These are phyloP conservation scores for Saturnispora quitensis DNA, from an alignment of 805 yeast genomes.

Conservation along the genomic window DNA sequence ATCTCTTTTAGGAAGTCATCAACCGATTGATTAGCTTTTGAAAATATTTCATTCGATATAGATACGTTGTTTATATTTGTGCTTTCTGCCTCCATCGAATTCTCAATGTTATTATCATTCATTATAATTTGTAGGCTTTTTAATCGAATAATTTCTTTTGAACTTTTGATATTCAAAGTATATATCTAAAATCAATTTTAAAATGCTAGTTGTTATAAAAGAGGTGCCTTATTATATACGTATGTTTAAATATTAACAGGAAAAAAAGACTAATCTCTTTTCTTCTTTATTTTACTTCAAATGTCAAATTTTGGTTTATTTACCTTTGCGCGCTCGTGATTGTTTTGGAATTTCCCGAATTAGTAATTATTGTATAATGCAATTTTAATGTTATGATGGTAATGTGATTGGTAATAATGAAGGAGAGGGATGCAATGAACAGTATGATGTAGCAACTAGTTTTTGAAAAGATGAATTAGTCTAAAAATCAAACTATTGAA, in stretches of 20 bases:
- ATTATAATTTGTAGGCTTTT: background rate
- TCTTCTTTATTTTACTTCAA: background rate
- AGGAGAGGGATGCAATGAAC: background rate
- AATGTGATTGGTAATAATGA: background rate
- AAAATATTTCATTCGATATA: conserved; percentile 18
- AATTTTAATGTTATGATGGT: background rate
- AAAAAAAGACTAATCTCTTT: background rate
- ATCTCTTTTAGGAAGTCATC: conserved; percentile 31
- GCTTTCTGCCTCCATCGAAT: background rate
- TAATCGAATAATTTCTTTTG: too few relatives aligned
- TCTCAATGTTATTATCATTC: background rate
- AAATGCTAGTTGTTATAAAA: background rate
- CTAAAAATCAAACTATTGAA: background rate
- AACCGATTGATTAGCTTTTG: conserved; percentile 28
- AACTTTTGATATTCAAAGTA: background rate
- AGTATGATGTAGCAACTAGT: background rate
- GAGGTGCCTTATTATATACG: background rate
- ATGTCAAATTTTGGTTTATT: background rate
- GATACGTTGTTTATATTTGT: conserved; percentile 1
- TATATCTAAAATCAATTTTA: background rate
- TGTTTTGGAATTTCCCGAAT: background rate
- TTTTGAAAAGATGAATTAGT: background rate
- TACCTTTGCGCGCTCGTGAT: background rate
- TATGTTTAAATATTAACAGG: background rate
- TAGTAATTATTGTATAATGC: background rate